Conservation (phyloP, 176 grass and related monocot species). For the Bonia amplexicaulis region DNA sequence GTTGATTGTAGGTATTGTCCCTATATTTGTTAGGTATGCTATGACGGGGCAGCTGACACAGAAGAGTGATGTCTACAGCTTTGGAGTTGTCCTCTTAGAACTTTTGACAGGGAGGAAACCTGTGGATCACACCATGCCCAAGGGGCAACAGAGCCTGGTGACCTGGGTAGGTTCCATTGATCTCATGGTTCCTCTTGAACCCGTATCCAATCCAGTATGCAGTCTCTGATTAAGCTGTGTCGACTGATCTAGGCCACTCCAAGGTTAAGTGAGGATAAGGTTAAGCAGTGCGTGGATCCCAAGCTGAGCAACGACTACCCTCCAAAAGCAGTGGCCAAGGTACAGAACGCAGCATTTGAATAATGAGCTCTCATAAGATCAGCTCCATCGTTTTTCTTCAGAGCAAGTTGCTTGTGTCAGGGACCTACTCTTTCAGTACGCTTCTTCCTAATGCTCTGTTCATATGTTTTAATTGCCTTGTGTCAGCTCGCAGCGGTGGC, state of each 20-base stretch:
- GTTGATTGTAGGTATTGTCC: no score
- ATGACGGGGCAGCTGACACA: conserved; percentile 85
- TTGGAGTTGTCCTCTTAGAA: conserved; percentile 77
- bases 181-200: not conserved
- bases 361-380: not conserved
- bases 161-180: conserved; percentile 61
- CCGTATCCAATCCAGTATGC: not conserved
- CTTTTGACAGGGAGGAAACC: conserved; percentile 93
- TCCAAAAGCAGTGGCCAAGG: conserved; percentile 94
- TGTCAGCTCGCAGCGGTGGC: conserved; percentile 86
- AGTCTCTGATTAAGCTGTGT: not conserved
- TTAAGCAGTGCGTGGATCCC: conserved; percentile 92
- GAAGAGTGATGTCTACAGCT: conserved; percentile 96
- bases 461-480: not conserved
- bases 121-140: conserved; percentile 94
- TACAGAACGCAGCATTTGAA: not conserved
- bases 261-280: conserved; percentile 93
- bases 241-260: conserved; percentile 62
- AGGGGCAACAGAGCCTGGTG: conserved; percentile 92
- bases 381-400: no score
- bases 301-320: conserved; percentile 76
- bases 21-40: conserved; percentile 51
- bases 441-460: not conserved
- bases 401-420: not conserved
- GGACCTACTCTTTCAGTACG: not conserved